phyloP scores from a whole-genome alignment of 768 basidiomycete genomes.

The Chalciporus chontae region DNA sequence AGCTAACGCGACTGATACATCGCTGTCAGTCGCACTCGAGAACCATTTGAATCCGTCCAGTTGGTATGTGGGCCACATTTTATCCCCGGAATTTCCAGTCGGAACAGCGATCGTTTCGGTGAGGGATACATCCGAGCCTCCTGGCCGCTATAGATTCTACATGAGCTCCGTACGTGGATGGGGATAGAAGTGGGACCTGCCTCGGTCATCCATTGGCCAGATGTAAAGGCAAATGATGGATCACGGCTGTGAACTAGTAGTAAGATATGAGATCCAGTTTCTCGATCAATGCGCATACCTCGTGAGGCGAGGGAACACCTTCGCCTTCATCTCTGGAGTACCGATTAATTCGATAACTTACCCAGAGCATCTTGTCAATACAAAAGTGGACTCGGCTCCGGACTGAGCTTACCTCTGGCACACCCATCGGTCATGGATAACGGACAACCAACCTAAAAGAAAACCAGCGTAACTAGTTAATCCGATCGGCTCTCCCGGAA shows the following conservation, averaged over 20 bases:
- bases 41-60: conserved; percentile 82
- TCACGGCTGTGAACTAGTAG: conserved; percentile 46
- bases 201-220: conserved; percentile 87
- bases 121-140: conserved; percentile 72
- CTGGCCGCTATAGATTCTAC: conserved; percentile 46
- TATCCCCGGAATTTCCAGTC: conserved; percentile 28
- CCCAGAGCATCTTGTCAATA: not conserved
- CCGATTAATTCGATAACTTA: conserved; percentile 64
- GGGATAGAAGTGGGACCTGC: conserved; percentile 25
- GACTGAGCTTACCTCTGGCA: conserved; percentile 46
- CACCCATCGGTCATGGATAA: conserved; percentile 78
- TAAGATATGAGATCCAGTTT: not conserved
- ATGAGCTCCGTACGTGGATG: not conserved
- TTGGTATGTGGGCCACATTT: conserved; percentile 49
- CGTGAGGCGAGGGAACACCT: conserved; percentile 54
- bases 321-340: conserved; percentile 54
- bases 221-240: conserved; percentile 57
- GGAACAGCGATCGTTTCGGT: conserved; percentile 62
- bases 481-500: not conserved
- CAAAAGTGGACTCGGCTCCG: not conserved
- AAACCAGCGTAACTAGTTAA: not conserved
- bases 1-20: conserved; percentile 69
- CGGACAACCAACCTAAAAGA: conserved; percentile 64
- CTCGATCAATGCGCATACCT: conserved; percentile 39
- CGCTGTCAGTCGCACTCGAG: conserved; percentile 76